These are phyloP conservation scores for Phytophthora agathidicida DNA, from an alignment of 352 stramenopile genomes.

Conservation along the genomic window DNA sequence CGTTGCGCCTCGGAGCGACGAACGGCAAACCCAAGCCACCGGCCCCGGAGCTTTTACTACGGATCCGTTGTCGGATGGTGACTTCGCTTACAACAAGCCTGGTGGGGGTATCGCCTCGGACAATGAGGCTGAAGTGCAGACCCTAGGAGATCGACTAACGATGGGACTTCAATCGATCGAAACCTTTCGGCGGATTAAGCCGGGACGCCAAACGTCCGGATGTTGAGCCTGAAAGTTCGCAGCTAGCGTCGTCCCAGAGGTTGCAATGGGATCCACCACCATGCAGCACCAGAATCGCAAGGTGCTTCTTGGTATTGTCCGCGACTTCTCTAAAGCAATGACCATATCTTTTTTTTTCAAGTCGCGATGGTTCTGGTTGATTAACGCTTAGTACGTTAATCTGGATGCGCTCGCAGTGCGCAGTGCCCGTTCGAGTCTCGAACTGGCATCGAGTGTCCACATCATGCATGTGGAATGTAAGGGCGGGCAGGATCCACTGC, in stretches of 20 bases:
- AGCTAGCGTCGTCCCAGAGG: too few species aligned
- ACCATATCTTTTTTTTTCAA: too few species aligned
- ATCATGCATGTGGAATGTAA: slow-evolving; percentile 5
- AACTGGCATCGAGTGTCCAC: background rate
- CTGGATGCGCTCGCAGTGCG: too few species aligned
- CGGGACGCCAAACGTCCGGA: background rate
- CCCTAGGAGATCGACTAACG: background rate
- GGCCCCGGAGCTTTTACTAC: slow-evolving; percentile 4
- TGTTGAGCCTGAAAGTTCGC: slow-evolving; percentile 1
- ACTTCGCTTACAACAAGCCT: slow-evolving; percentile 9
- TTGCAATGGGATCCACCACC: slow-evolving; percentile 12
- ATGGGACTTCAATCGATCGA: slow-evolving; percentile 12
- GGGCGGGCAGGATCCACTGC: slow-evolving; percentile 1
- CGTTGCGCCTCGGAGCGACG: background rate
- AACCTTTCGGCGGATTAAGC: background rate
- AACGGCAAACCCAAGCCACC: slow-evolving; percentile 7
- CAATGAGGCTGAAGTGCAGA: background rate
- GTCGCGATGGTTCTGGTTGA: too few species aligned
- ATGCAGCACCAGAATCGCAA: slow-evolving; percentile 1
- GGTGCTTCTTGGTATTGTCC: background rate
- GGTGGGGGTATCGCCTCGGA: background rate
- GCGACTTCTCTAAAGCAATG: too few species aligned
- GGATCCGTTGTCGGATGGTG: slow-evolving; percentile 21
- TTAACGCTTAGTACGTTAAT: slow-evolving; percentile 4
- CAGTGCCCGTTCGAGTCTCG: too few species aligned